Evolutionary conservation across 352 stramenopile genomes (phyloP).

Genomic region (Sclerospora graminicola): DNA sequence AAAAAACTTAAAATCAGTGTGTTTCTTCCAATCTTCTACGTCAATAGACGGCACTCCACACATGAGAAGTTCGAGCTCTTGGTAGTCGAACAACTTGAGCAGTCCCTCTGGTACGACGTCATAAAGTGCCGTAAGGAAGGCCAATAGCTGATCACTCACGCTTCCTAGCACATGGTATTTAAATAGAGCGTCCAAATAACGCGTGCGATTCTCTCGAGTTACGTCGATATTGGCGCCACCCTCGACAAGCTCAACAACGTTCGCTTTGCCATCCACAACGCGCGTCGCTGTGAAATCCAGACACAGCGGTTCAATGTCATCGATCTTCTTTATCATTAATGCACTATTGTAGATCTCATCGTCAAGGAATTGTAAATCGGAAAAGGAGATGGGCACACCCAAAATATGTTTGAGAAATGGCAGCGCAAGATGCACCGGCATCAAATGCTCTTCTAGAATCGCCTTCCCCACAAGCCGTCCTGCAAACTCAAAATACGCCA

Average conservation of each 20-base stretch:
- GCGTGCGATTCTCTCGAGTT: conserved; percentile 90
- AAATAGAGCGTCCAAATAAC: conserved; percentile 90
- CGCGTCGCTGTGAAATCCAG: conserved; percentile 74
- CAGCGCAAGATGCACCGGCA: conserved; percentile 66
- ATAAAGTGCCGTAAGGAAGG: conserved; percentile 87
- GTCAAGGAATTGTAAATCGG: conserved; percentile 85
- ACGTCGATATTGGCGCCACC: conserved; percentile 88
- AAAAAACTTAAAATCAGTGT: conserved; percentile 74
- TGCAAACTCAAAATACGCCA: conserved; percentile 74
- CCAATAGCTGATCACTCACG: conserved; percentile 86
- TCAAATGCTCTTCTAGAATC: conserved; percentile 76
- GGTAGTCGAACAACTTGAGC: conserved; percentile 97
- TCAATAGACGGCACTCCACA: conserved; percentile 85
- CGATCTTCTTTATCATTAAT: conserved; percentile 53
- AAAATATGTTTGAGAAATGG: conserved; percentile 88
- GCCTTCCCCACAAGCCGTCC: conserved; percentile 81
- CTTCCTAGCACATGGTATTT: conserved; percentile 93
- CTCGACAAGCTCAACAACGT: conserved; percentile 86
- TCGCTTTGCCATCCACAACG: conserved; percentile 44
- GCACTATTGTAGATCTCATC: conserved; percentile 73
- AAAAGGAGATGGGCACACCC: conserved; percentile 80
- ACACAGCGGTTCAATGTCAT: conserved; percentile 65
- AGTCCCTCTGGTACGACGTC: conserved; percentile 94
- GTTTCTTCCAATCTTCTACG: conserved; percentile 70
- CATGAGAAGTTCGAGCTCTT: conserved; percentile 97